A percentile compares a stretch with the other conserved stretches of the same genome.
These are phyloP conservation scores for Orbilia oligospora DNA, from an alignment of 2,329 filamentous ascomycete species.

Conservation along the genomic window DNA sequence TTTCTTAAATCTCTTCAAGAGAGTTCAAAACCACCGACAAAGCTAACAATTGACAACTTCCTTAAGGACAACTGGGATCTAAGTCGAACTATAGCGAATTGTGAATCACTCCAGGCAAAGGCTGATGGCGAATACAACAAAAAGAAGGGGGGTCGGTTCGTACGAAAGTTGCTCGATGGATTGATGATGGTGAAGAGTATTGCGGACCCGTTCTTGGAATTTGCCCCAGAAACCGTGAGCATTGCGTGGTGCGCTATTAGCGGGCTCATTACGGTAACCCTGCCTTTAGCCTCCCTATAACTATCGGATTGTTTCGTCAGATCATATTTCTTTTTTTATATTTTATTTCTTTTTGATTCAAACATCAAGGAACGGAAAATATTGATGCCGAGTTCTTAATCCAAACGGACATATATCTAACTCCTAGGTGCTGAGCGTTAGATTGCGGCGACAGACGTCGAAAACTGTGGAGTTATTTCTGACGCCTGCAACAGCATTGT, in stretches of 20 bases:
- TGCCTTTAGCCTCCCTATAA: not conserved
- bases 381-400: not conserved
- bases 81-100: constrained; percentile 33
- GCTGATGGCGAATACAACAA: constrained; percentile 36
- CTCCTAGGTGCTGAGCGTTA: not conserved
- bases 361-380: not conserved
- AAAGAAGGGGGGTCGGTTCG: constrained; percentile 22
- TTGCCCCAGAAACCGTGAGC: constrained; percentile 32
- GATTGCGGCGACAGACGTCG: constrained; percentile 32
- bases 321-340: not conserved
- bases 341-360: not conserved
- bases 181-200: constrained; percentile 34
- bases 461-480: constrained; percentile 40
- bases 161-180: constrained; percentile 16
- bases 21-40: constrained; percentile 21
- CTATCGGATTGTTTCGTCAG: not conserved
- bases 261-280: constrained; percentile 32
- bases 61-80: constrained; percentile 18
- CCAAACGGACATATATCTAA: not conserved
- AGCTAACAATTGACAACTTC: constrained; percentile 12
- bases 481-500: constrained; percentile 37
- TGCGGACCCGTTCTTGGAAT: constrained; percentile 38
- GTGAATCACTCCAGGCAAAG: constrained; percentile 26
- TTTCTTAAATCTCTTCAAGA: constrained; percentile 20
- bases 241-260: constrained; percentile 48